Percentiles rank a stretch among this genome's conserved stretches.
Evolutionary conservation across 2,329 filamentous ascomycete genomes (phyloP).

Genomic region (Alternaria sp.): DNA sequence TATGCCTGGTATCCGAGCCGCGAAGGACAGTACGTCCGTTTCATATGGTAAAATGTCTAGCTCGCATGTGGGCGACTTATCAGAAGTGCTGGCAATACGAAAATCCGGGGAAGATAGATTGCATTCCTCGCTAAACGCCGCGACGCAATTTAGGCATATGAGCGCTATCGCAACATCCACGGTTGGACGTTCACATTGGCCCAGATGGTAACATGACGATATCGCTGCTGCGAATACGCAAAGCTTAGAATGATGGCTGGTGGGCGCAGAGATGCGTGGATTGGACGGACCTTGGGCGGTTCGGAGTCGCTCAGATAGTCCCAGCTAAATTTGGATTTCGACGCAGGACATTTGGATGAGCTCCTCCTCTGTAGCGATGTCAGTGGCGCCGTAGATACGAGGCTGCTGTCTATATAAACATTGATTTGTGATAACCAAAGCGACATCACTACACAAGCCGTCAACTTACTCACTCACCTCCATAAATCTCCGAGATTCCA

Average conservation of each 20-base stretch:
- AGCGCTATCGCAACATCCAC: slow-evolving; percentile 7
- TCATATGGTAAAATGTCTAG: slow-evolving; percentile 23
- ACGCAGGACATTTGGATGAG: not conserved
- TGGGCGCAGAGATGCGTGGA: not conserved
- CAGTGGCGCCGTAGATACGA: slow-evolving; percentile 13
- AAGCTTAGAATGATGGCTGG: not conserved
- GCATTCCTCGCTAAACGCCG: slow-evolving; percentile 16
- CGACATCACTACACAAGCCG: not conserved
- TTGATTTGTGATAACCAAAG: not conserved
- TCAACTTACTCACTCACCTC: not conserved
- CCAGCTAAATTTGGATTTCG: slow-evolving; percentile 10
- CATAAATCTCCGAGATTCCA: not conserved
- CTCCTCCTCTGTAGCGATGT: slow-evolving; percentile 3
- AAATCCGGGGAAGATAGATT: slow-evolving; percentile 19
- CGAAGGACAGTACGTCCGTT: slow-evolving; percentile 5
- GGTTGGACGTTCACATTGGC: not conserved
- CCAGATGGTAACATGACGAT: not conserved
- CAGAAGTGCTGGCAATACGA: slow-evolving; percentile 9
- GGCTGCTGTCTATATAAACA: slow-evolving; percentile 13
- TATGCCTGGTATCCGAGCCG: not conserved
- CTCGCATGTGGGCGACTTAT: not conserved
- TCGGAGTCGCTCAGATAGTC: not conserved
- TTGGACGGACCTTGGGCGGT: not conserved
- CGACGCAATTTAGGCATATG: slow-evolving; percentile 19
- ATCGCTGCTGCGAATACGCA: slow-evolving; percentile 6